Base-by-base conservation (phyloP, 257 asterid genomes). In the Misopates orontium region DNA sequence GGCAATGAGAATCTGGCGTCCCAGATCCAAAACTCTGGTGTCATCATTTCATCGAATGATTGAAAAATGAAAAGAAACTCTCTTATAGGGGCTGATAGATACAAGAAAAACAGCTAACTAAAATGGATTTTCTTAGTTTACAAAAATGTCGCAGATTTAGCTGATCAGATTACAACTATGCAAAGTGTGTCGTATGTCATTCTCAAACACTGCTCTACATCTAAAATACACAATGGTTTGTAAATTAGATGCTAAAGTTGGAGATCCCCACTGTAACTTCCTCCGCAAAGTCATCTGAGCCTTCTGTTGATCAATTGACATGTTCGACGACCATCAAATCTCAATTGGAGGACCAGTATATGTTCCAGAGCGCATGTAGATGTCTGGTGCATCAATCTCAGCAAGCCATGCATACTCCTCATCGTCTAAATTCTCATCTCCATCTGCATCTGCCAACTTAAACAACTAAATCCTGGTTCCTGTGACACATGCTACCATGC, bases 381-480 rank as follows among this genome's bases (percentile, higher is more conserved):
- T 80, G 66, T 87, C 97, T 1, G 99, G 96, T 21, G 95, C 82
- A 60, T 74, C 82, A 9, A 83, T 64, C 72, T 81, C 89, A 17
- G 77, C 87, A 69, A 93, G 88, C 97, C 99, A 93, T 9, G 97
- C 97, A 42, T 86, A 86, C 15, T 93, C 96, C 65, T 80, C 85
- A 53, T 84, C 84, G 39, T 79, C 70, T 66, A 56, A 65, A 60
- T 64, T 73, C 55, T 66, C 79, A 58, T 77, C 77, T 55, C 76
- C 80, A 18, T 83, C 83, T 22, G 63, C 39, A 18, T 80, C 89
- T 85, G 86, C 78, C 66, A 49, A 71, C 65, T 44, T 44, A 32
- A 22, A 68, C 50, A 62, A n/a, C 10, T 32, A 54, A 54, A 56
- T 56, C 24, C 42, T 45, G 21, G 31, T 19, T 42, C 63, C 64